Evolutionary conservation across 2,329 filamentous ascomycete genomes (phyloP).

Genomic region (Aurifilum marmelostoma): DNA sequence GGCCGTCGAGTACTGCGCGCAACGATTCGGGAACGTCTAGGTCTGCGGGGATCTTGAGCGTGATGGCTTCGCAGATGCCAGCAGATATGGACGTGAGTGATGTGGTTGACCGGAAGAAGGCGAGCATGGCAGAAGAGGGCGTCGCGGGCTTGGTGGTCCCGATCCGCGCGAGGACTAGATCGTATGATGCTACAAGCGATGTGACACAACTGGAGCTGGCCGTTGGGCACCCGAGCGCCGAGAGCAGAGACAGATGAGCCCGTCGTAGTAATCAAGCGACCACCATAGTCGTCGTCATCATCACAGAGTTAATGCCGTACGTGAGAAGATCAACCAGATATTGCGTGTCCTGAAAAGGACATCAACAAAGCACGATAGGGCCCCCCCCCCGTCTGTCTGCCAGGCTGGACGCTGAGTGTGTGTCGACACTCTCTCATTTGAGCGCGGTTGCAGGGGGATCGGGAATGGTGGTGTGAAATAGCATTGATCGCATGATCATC

Average conservation of each 20-base stretch:
- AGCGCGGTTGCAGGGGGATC: not conserved
- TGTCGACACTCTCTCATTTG: not conserved
- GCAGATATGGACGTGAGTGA: constrained; percentile 9
- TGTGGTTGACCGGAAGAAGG: not conserved
- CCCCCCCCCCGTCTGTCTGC: no score
- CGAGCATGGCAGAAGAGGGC: constrained; percentile 12
- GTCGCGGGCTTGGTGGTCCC: constrained; percentile 10
- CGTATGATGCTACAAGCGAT: constrained; percentile 21
- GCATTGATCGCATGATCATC: not conserved
- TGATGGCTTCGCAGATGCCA: constrained; percentile 3
- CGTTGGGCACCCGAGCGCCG: constrained; percentile 12
- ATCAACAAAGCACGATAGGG: no score
- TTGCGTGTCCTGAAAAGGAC: not conserved
- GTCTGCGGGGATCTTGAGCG: not conserved
- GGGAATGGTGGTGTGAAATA: not conserved
- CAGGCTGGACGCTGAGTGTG: not conserved
- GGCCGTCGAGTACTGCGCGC: not conserved
- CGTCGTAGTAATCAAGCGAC: not conserved
- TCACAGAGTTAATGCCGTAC: constrained; percentile 12
- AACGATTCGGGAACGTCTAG: not conserved
- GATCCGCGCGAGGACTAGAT: not conserved
- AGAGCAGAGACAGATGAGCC: not conserved
- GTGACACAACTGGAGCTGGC: constrained; percentile 21
- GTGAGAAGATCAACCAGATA: not conserved
- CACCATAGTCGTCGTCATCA: constrained; percentile 31